Evolutionary conservation across 495 filamentous ascomycete species (phyloP).

Genomic region (Cetradonia linearis): DNA sequence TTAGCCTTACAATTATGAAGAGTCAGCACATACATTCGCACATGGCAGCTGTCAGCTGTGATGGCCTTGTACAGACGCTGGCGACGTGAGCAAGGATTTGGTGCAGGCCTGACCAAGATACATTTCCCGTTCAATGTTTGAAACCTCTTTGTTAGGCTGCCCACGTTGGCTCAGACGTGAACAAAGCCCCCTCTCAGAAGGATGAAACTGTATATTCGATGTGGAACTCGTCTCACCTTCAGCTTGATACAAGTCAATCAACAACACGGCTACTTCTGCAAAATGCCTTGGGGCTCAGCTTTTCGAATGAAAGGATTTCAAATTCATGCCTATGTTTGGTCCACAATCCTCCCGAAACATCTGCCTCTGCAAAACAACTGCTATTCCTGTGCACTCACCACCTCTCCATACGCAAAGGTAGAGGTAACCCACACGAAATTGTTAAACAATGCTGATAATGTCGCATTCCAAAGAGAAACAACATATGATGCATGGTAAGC

Average conservation of each 20-base stretch:
- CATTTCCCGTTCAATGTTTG: background rate
- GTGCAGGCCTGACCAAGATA: background rate
- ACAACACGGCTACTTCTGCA: background rate
- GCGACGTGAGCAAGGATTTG: background rate
- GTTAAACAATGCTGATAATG: background rate
- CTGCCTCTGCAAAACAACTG: too few relatives aligned
- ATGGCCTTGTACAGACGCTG: background rate
- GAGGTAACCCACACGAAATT: background rate
- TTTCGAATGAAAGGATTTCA: background rate
- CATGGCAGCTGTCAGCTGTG: background rate
- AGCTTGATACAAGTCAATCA: background rate
- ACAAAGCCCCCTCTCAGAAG: background rate
- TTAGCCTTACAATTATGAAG: background rate
- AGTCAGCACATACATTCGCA: background rate
- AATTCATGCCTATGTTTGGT: background rate
- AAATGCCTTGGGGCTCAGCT: background rate
- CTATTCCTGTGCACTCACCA: too few relatives aligned
- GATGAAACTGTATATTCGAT: conserved; percentile 1
- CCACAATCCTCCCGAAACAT: too few relatives aligned
- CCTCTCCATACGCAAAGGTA: background rate
- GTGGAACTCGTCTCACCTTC: background rate
- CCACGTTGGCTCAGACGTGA: background rate
- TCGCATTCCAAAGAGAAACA: background rate
- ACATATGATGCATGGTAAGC: background rate
- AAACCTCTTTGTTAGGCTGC: background rate